Evolutionary conservation across 805 yeast species (phyloP).

Genomic region (Saitoella complicata): DNA sequence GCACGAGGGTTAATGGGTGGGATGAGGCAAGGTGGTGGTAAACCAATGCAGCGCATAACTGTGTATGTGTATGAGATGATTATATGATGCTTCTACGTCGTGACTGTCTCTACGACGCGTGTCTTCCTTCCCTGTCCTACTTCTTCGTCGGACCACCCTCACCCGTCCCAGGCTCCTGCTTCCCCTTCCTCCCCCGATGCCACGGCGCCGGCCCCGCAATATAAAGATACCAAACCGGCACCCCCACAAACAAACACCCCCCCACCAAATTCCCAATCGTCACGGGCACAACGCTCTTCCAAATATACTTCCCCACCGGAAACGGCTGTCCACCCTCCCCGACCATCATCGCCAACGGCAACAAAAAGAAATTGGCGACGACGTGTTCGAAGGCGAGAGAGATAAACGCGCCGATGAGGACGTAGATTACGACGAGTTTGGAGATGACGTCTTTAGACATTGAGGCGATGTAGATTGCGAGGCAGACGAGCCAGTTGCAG

Average conservation of each 20-base stretch:
- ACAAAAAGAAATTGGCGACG: constrained; percentile 65
- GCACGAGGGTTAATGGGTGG: too few species aligned
- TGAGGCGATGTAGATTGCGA: constrained; percentile 61
- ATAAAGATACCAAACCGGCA: constrained; percentile 60
- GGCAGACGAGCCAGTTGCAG: constrained; percentile 61
- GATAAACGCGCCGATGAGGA: constrained; percentile 66
- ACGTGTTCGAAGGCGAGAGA: constrained; percentile 62
- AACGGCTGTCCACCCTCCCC: constrained; percentile 39
- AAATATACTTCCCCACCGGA: constrained; percentile 46
- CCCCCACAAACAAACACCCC: constrained; percentile 50
- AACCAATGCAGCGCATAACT: too few species aligned
- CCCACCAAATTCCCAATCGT: constrained; percentile 65
- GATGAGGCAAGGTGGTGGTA: too few species aligned
- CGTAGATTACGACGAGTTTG: constrained; percentile 40
- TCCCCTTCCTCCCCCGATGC: too few species aligned
- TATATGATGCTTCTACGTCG: too few species aligned
- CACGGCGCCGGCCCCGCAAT: constrained; percentile 15
- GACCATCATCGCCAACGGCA: constrained; percentile 44
- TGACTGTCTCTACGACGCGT: too few species aligned
- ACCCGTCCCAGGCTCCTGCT: too few species aligned
- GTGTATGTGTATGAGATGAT: too few species aligned
- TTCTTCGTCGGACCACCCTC: too few species aligned
- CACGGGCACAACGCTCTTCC: constrained; percentile 61
- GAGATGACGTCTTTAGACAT: constrained; percentile 72
- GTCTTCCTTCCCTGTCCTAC: too few species aligned